phyloP scores from a whole-genome alignment of 2,329 filamentous ascomycete genomes.

The Aspergillus novofumigatus region DNA sequence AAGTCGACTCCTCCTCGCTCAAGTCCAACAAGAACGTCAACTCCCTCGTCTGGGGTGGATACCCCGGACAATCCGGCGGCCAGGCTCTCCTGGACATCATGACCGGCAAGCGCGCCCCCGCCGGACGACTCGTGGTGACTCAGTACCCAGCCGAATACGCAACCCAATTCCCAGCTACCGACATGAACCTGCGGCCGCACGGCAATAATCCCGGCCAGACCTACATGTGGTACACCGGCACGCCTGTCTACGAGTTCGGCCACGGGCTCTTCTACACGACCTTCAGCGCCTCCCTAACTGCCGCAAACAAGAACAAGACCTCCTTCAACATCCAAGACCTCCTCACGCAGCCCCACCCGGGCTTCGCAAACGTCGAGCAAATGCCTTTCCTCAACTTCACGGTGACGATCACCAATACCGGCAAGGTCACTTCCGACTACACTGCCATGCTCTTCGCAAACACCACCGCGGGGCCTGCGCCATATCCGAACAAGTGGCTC shows the following conservation, averaged over 20 bases:
- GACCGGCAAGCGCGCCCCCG: constrained; percentile 38
- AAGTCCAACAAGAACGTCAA: constrained; percentile 38
- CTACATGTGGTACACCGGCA: constrained; percentile 43
- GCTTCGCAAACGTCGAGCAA: constrained; percentile 29
- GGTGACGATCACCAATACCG: constrained; percentile 35
- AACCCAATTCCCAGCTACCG: constrained; percentile 35
- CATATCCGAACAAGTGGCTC: constrained; percentile 42
- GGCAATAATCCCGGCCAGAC: constrained; percentile 40
- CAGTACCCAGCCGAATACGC: constrained; percentile 43
- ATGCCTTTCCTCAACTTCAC: constrained; percentile 37
- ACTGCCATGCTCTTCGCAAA: constrained; percentile 38
- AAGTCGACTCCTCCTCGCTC: constrained; percentile 40
- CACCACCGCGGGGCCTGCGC: constrained; percentile 37
- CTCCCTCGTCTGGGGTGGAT: constrained; percentile 42
- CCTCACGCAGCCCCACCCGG: constrained; percentile 24
- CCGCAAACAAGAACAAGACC: not conserved
- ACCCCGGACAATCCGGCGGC: constrained; percentile 44
- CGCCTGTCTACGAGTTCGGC: constrained; percentile 40
- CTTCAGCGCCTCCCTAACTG: constrained; percentile 24
- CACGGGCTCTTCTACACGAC: constrained; percentile 44
- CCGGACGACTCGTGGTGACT: constrained; percentile 39
- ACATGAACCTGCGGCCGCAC: constrained; percentile 40
- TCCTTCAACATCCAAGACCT: constrained; percentile 34
- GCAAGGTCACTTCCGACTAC: constrained; percentile 36
- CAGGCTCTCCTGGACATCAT: constrained; percentile 40